Percentiles rank a stretch among this genome's conserved stretches.
These are phyloP conservation scores for Eimeria praecox DNA, from an alignment of 169 alveolate genomes.

Conservation along the genomic window DNA sequence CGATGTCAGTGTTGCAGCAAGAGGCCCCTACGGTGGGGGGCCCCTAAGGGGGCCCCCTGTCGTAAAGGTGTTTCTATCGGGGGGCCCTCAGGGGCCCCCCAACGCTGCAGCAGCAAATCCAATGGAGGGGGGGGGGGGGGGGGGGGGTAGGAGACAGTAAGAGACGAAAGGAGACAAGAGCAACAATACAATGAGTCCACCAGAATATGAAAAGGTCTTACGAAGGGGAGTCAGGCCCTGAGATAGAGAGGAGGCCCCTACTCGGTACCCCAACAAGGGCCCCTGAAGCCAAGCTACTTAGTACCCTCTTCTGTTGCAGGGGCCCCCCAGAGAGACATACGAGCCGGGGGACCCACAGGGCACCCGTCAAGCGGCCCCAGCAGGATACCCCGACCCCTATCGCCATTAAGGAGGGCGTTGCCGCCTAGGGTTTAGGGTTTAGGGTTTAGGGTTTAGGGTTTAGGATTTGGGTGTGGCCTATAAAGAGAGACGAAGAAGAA, in stretches of 20 bases:
- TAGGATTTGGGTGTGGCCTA: too few species aligned
- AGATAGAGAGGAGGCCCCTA: conserved; percentile 23
- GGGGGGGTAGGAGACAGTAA: too few species aligned
- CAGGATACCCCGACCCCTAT: background rate
- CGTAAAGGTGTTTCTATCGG: too few species aligned
- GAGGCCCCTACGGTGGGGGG: background rate
- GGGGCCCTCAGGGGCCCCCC: too few species aligned
- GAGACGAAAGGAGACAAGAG: too few species aligned
- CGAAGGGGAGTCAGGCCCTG: conserved; percentile 25
- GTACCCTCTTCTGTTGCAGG: conserved; percentile 9
- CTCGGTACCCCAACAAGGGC: background rate
- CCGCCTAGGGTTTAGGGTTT: conserved; percentile 12
- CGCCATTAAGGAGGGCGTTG: background rate
- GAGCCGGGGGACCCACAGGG: conserved; percentile 25
- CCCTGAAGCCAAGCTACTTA: background rate
- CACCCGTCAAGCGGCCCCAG: background rate
- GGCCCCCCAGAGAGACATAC: conserved; percentile 28
- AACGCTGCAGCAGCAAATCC: too few species aligned
- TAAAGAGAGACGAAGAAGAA: background rate
- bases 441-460: background rate
- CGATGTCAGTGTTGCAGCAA: too few species aligned
- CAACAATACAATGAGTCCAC: too few species aligned
- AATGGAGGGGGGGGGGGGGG: too few species aligned
- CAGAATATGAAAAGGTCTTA: background rate
- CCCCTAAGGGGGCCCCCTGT: background rate